Conservation (phyloP, 768 basidiomycete species). For the Collybia mongolica region DNA sequence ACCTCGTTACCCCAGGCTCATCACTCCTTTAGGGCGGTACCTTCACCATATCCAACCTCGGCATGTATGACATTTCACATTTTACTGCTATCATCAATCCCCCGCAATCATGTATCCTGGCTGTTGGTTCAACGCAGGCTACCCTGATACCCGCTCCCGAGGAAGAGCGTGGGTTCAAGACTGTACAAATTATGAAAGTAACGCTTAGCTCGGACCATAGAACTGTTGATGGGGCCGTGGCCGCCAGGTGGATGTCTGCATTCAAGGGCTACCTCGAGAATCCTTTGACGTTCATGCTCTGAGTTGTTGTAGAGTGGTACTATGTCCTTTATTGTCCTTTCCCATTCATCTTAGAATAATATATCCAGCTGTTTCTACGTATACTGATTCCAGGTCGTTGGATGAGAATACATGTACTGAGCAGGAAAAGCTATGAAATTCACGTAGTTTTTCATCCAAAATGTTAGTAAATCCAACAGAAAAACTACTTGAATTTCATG, state of each 20-base stretch:
- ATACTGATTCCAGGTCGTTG: too few species aligned
- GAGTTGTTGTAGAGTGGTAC: slow-evolving; percentile 24
- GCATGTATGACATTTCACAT: slow-evolving; percentile 94
- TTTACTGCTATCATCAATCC: slow-evolving; percentile 99
- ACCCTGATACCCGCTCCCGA: slow-evolving; percentile 85
- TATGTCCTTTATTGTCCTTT: slow-evolving; percentile 5
- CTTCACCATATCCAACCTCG: slow-evolving; percentile 98
- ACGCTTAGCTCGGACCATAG: slow-evolving; percentile 95
- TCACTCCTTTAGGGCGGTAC: slow-evolving; percentile 73
- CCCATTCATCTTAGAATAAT: slow-evolving; percentile 11
- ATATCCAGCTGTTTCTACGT: slow-evolving; percentile 1
- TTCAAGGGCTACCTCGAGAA: slow-evolving; percentile 98
- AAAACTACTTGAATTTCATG: too few species aligned
- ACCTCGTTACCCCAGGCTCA: not conserved
- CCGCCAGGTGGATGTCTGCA: slow-evolving; percentile 86
- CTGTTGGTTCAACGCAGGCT: slow-evolving; percentile 86
- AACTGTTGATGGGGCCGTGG: slow-evolving; percentile 94
- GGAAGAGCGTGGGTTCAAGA: slow-evolving; percentile 94
- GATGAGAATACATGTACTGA: too few species aligned
- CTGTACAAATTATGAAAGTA: slow-evolving; percentile 88
- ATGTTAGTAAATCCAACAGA: too few species aligned
- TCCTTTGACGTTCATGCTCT: slow-evolving; percentile 95
- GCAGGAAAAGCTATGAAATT: too few species aligned
- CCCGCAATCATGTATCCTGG: slow-evolving; percentile 97
- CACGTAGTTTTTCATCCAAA: too few species aligned